These are phyloP conservation scores for Suillus discolor DNA, from an alignment of 768 basidiomycete genomes.

Conservation along the genomic window DNA sequence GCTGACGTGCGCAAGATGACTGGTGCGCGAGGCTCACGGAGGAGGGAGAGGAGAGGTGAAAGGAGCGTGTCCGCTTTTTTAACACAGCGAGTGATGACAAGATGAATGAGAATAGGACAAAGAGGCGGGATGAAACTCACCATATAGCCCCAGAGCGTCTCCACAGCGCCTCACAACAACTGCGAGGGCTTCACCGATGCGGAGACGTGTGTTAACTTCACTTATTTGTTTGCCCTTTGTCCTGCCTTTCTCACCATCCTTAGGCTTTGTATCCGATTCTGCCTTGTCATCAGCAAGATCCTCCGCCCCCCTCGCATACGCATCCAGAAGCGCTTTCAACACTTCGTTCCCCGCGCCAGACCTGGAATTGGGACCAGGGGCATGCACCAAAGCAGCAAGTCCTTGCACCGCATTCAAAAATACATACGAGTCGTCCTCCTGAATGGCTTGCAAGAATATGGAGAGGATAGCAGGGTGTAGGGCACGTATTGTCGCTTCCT, in stretches of 20 bases:
- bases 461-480: conserved; percentile 83
- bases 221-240: background rate
- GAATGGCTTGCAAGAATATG: conserved; percentile 81
- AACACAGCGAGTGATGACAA: conserved; percentile 10
- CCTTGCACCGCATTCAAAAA: conserved; percentile 93
- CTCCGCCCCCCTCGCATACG: conserved; percentile 60
- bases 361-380: conserved; percentile 39
- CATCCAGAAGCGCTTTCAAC: conserved; percentile 61
- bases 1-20: conserved; percentile 73
- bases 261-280: conserved; percentile 45
- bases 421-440: conserved; percentile 95
- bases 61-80: conserved; percentile 66
- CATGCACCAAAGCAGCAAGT: conserved; percentile 81
- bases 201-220: conserved; percentile 72
- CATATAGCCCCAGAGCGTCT: conserved; percentile 63
- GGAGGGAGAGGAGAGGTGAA: conserved; percentile 66
- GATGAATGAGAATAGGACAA: background rate
- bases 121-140: conserved; percentile 42
- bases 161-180: conserved; percentile 77
- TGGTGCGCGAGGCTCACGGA: conserved; percentile 64
- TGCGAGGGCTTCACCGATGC: conserved; percentile 85
- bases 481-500: conserved; percentile 49
- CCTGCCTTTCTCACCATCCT: background rate
- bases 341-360: conserved; percentile 51
- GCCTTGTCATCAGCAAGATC: conserved; percentile 44